Conservation (phyloP, 805 yeast species). For the Ogataea ganodermae region DNA sequence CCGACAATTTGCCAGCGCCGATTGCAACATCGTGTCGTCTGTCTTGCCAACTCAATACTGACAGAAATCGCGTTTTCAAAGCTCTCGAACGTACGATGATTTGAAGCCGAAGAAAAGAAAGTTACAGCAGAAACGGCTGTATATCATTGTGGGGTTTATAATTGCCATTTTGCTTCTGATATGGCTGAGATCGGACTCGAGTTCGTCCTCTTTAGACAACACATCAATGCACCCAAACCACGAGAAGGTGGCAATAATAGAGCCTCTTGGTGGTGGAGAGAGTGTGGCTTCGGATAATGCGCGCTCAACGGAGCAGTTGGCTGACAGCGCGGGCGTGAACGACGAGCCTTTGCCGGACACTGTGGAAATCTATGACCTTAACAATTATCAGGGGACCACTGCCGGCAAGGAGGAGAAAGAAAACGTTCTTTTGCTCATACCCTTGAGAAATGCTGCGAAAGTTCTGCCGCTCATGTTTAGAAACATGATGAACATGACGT, state of each 20-base stretch:
- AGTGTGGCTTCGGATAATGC: constrained; percentile 6
- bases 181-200: constrained; percentile 6
- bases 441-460: constrained; percentile 75
- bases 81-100: constrained; percentile 14
- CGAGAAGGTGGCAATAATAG: constrained; percentile 1
- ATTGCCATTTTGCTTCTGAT: constrained; percentile 8
- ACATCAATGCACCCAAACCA: neutral
- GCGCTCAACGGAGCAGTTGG: constrained; percentile 1
- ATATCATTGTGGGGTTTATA: constrained; percentile 5
- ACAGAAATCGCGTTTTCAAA: constrained; percentile 3
- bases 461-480: constrained; percentile 82
- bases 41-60: neutral
- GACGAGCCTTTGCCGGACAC: constrained; percentile 14
- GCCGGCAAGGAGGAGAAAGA: constrained; percentile 57
- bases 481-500: constrained; percentile 82
- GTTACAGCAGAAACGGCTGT: constrained; percentile 6
- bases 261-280: neutral
- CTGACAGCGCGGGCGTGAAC: neutral
- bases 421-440: constrained; percentile 68
- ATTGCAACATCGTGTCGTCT: neutral
- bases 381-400: constrained; percentile 53
- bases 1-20: neutral
- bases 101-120: constrained; percentile 22
- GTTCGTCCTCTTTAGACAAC: neutral
- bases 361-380: constrained; percentile 64